Evolutionary conservation across 2,329 filamentous ascomycete species (phyloP).

Genomic region (Pleomassaria siparia): DNA sequence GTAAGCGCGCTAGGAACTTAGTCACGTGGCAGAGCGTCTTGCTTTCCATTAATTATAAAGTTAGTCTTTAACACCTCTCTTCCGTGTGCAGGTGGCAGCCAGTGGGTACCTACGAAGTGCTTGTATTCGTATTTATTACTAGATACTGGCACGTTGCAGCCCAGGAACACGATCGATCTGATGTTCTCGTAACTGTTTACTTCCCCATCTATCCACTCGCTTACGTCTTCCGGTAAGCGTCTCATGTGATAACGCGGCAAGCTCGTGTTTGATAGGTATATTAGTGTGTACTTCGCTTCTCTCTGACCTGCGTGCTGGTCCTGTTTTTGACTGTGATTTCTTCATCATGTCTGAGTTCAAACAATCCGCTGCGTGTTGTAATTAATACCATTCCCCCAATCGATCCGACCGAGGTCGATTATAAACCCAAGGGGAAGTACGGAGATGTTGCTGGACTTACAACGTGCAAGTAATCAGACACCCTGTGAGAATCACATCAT

Average conservation of each 20-base stretch:
- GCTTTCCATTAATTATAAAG: too few relatives aligned
- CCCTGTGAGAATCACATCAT: too few relatives aligned
- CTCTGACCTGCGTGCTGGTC: background rate
- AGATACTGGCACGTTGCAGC: too few relatives aligned
- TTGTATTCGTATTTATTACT: too few relatives aligned
- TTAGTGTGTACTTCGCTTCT: background rate
- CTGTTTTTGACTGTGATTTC: background rate
- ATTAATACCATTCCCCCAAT: background rate
- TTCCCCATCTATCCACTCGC: background rate
- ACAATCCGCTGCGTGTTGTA: background rate
- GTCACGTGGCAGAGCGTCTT: too few relatives aligned
- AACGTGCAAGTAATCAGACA: too few relatives aligned
- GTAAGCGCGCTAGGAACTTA: background rate
- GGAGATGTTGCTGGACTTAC: background rate
- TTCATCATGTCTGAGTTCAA: background rate
- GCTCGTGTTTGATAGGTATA: background rate
- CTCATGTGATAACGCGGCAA: background rate
- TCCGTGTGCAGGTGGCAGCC: too few relatives aligned
- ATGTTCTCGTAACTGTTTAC: background rate
- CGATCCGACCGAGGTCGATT: background rate
- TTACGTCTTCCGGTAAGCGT: background rate
- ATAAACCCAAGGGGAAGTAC: background rate
- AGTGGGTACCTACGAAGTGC: too few relatives aligned
- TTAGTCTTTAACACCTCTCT: too few relatives aligned
- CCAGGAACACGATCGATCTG: background rate